Percentiles rank a stretch among this genome's conserved stretches.
Conservation (phyloP, 805 yeast species). For the Saccharomycopsis sp. region DNA sequence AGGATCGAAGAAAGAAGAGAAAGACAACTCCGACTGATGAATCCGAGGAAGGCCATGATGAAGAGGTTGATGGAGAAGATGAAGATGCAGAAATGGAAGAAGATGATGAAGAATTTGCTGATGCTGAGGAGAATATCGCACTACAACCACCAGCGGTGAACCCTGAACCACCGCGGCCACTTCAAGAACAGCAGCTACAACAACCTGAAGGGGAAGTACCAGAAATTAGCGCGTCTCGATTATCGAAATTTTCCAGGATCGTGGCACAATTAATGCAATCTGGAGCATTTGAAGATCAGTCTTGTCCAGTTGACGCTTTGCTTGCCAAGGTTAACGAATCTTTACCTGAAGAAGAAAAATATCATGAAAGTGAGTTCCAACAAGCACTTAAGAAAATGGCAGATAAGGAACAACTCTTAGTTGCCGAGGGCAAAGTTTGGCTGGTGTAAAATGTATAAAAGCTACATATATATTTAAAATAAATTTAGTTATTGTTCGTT, state of each 20-base stretch:
- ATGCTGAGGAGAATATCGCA: not conserved
- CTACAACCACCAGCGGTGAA: not conserved
- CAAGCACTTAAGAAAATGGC: conserved; percentile 39
- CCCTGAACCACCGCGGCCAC: not conserved
- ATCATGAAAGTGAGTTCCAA: conserved; percentile 36
- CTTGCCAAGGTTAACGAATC: conserved; percentile 37
- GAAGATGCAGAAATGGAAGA: conserved; percentile 21
- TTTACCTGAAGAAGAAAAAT: conserved; percentile 43
- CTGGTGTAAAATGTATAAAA: conserved; percentile 18
- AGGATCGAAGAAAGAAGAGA: conserved; percentile 23
- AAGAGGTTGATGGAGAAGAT: conserved; percentile 19
- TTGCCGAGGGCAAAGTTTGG: conserved; percentile 43
- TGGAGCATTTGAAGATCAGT: conserved; percentile 38
- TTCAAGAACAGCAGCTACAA: conserved; percentile 3
- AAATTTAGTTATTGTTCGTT: too few relatives aligned
- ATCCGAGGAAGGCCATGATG: conserved; percentile 22
- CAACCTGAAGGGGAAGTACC: conserved; percentile 27
- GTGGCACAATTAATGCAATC: conserved; percentile 42
- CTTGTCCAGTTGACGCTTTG: conserved; percentile 33
- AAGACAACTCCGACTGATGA: conserved; percentile 27
- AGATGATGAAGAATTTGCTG: conserved; percentile 7
- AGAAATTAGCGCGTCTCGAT: conserved; percentile 45
- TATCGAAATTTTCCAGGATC: conserved; percentile 37
- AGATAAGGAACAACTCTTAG: conserved; percentile 40
- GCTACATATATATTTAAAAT: too few relatives aligned